Evolutionary conservation across 352 stramenopile genomes (phyloP).

Genomic region (Elongisporangium undulatum): DNA sequence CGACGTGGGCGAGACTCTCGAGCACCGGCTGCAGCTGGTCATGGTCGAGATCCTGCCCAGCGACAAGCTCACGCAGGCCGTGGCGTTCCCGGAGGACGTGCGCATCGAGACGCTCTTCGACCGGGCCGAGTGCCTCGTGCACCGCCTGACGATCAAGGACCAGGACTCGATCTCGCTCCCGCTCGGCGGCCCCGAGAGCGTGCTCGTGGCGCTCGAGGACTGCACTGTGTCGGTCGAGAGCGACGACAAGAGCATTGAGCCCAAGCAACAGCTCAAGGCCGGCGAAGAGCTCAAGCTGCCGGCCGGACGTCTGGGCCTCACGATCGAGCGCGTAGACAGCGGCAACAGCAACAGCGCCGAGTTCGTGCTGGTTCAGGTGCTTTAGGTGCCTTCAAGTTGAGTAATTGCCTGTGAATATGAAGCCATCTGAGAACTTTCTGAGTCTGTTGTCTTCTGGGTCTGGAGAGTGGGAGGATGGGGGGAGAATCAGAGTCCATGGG

Average conservation of each 20-base stretch:
- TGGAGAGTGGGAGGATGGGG: too few relatives aligned
- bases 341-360: slow-evolving; percentile 8
- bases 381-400: slow-evolving; percentile 9
- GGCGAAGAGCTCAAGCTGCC: slow-evolving; percentile 20
- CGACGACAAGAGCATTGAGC: neutral
- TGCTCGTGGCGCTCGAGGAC: slow-evolving; percentile 28
- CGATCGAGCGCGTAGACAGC: slow-evolving; percentile 6
- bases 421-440: neutral
- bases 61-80: neutral
- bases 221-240: slow-evolving; percentile 17
- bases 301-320: slow-evolving; percentile 7
- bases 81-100: neutral
- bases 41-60: neutral
- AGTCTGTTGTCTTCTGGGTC: too few relatives aligned
- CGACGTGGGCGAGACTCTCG: neutral
- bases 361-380: slow-evolving; percentile 23
- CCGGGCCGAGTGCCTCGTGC: slow-evolving; percentile 34
- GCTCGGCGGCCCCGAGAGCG: slow-evolving; percentile 18
- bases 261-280: neutral
- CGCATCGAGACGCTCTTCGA: slow-evolving; percentile 30
- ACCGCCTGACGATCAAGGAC: slow-evolving; percentile 24
- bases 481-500: neutral
- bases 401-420: neutral
- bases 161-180: slow-evolving; percentile 16
- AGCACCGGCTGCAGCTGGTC: neutral